These are phyloP conservation scores for Eucalyptus curtisii DNA, from an alignment of 345 rosid species.

Conservation along the genomic window DNA sequence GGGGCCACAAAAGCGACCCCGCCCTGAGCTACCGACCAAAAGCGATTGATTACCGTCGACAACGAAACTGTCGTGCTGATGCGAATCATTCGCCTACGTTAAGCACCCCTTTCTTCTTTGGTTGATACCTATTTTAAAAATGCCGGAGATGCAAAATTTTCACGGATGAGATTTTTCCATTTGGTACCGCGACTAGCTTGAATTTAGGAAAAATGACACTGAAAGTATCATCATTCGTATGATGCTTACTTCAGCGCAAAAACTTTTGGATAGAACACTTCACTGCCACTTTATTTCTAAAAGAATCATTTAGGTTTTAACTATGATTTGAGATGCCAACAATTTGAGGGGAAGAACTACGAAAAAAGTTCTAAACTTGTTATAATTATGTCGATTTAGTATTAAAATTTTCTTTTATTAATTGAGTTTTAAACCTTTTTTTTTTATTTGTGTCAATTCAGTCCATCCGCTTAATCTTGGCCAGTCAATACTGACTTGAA, in stretches of 20 bases:
- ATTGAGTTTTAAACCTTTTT: no score
- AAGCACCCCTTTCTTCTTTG: neutral
- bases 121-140: neutral
- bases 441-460: no score
- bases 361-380: no score
- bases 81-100: neutral
- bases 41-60: neutral
- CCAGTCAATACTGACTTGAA: rapidly evolving
- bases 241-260: rapidly evolving
- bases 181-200: neutral
- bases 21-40: neutral
- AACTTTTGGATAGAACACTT: rapidly evolving
- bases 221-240: neutral
- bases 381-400: rapidly evolving
- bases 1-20: neutral
- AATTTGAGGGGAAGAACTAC: neutral
- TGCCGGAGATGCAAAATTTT: neutral
- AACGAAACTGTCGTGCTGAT: neutral
- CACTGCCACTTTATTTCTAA: rapidly evolving
- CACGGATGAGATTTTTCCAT: neutral
- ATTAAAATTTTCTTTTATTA: no score
- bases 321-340: rapidly evolving
- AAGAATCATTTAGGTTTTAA: rapidly evolving
- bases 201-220: neutral
- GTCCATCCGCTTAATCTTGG: rapidly evolving